Conservation (phyloP, 2,329 filamentous ascomycete genomes). For the Biscogniauxia sp. region DNA sequence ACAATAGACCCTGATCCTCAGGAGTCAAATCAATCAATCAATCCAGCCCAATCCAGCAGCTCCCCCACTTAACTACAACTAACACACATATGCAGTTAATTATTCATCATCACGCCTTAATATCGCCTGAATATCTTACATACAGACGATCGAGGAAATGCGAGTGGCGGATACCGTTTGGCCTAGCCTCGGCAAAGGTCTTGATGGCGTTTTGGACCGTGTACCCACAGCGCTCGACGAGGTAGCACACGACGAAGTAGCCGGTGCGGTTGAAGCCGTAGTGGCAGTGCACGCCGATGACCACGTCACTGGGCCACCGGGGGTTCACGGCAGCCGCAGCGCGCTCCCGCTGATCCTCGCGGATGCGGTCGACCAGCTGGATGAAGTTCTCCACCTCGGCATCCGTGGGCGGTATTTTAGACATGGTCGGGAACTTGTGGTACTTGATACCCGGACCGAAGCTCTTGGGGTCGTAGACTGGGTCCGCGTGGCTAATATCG, state of each 20-base stretch:
- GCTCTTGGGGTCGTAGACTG: conserved; percentile 78
- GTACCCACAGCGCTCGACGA: conserved; percentile 78
- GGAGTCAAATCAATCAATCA: no score
- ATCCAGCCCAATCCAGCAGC: no score
- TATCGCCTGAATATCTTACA: conserved; percentile 60
- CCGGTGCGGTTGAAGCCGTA: conserved; percentile 95
- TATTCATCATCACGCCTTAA: neutral
- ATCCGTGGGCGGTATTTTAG: conserved; percentile 75
- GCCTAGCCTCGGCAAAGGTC: conserved; percentile 68
- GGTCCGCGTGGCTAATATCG: conserved; percentile 87
- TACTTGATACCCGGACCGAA: conserved; percentile 69
- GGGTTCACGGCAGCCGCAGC: conserved; percentile 36
- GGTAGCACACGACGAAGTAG: conserved; percentile 84
- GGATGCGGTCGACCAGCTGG: conserved; percentile 56
- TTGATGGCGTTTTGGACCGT: conserved; percentile 74
- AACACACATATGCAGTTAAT: no score
- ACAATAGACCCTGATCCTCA: no score
- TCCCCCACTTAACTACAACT: no score
- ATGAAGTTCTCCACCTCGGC: conserved; percentile 55
- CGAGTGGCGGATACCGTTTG: conserved; percentile 83
- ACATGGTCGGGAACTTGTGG: conserved; percentile 88
- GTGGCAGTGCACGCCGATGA: conserved; percentile 88
- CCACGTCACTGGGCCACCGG: conserved; percentile 40
- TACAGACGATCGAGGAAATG: conserved; percentile 85
- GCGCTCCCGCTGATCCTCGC: conserved; percentile 50